Evolutionary conservation across 495 filamentous ascomycete species (phyloP).

Genomic region (Podospora comata): DNA sequence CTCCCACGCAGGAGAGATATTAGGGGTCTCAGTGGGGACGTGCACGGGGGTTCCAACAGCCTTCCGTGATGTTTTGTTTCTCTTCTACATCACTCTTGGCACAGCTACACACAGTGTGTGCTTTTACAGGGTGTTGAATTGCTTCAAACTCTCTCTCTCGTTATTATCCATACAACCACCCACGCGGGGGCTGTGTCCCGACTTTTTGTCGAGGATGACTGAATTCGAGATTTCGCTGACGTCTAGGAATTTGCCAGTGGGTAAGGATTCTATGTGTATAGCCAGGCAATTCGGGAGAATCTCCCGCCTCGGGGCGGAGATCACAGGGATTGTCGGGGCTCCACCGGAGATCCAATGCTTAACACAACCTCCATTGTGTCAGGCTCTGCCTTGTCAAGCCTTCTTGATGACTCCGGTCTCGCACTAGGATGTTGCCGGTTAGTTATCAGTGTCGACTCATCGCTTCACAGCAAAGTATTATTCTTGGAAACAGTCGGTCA

Average conservation of each 20-base stretch:
- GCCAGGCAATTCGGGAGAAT: not conserved
- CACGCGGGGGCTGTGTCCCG: not conserved
- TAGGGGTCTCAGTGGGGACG: not conserved
- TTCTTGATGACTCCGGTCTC: not conserved
- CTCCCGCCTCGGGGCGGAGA: not conserved
- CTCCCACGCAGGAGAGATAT: not conserved
- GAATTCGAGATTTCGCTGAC: not conserved
- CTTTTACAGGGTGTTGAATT: not conserved
- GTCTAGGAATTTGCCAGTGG: not conserved
- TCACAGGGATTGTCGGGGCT: not conserved
- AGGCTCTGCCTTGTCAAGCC: not conserved
- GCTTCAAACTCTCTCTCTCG: not conserved
- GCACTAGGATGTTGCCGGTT: not conserved
- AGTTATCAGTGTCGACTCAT: not conserved
- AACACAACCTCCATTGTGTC: not conserved
- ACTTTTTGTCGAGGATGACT: not conserved
- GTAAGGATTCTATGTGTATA: not conserved
- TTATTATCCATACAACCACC: not conserved
- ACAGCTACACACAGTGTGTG: not conserved
- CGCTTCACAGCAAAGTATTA: not conserved
- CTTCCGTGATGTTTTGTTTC: not conserved
- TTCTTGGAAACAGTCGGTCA: not conserved
- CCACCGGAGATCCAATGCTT: not conserved
- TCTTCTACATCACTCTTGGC: not conserved
- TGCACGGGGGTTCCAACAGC: not conserved